Base-by-base conservation (phyloP, 495 filamentous ascomycete species). In the Tuber magnatum region DNA sequence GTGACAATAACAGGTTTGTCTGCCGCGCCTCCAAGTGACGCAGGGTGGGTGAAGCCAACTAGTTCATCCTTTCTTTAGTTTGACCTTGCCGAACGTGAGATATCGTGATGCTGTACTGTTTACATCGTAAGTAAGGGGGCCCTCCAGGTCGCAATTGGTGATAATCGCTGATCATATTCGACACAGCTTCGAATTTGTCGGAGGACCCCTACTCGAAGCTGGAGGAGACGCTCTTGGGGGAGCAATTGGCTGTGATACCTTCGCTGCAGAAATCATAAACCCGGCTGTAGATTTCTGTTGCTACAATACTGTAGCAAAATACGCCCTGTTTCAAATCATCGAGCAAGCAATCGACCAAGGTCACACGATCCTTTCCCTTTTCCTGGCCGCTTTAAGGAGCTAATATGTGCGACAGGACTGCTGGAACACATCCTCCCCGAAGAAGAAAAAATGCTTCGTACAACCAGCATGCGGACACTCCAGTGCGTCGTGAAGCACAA, bases 331-430 rank as follows among this genome's bases (percentile, higher is more conserved):
- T 73, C 84, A 85, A 69, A 83, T 85, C 69, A 78, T 85, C 12
- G 84, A 85, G 74, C 84, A 85, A 70, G 84, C 84, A 9, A 83
- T 85, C 73, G 84, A 85, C 70, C 85, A 85, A 77, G 84, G 83
- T 48, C 74, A 51, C 51, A 56, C 56, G 18, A 35, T 35, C n/a
- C 14, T 48, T 16, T 12, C 40, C 32, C 10, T 39, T 44, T 40
- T 28, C n/a, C n/a, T n/a, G 22, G 42, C 20, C 24, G 18, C 61
- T 42, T 7, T 40, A 22, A 12, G 16, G 32, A 28, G 20, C 32
- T 71, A 71, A 75, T 51, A 3, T 22, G 16, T 41, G 41, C 38
- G 22, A 32, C 48, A 77, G 76, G 68, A 20, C 71, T 85, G 40
- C 68, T 85, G 18, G 84, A 85, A 72, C 80, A 85, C 35, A 83